These are phyloP conservation scores for Sphagnum magellanicum DNA, from an alignment of 228 moss, liverwort and hornwort genomes.

Conservation along the genomic window DNA sequence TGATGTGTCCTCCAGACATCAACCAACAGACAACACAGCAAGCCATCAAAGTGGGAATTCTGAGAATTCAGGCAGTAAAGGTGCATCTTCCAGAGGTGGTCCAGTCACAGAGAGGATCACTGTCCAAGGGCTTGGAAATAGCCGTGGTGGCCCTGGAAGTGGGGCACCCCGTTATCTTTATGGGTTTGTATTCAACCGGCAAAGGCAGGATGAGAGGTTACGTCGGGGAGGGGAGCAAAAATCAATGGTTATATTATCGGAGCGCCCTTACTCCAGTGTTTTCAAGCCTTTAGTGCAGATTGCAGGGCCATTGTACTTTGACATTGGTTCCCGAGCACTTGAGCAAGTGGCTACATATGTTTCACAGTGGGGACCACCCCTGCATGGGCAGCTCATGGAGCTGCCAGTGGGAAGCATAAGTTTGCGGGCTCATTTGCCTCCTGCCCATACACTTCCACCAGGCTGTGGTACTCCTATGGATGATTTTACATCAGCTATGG, in stretches of 20 bases:
- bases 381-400: constrained; percentile 94
- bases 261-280: constrained; percentile 92
- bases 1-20: constrained; percentile 50
- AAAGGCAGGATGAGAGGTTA: constrained; percentile 94
- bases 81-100: constrained; percentile 11
- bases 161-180: constrained; percentile 79
- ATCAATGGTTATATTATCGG: constrained; percentile 88
- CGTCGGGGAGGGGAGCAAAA: constrained; percentile 98
- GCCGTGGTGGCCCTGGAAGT: constrained; percentile 72
- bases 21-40: constrained; percentile 24
- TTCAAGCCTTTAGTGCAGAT: constrained; percentile 93
- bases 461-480: constrained; percentile 92
- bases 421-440: constrained; percentile 84
- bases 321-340: constrained; percentile 81
- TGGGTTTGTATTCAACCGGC: constrained; percentile 99
- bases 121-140: constrained; percentile 9
- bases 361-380: constrained; percentile 80
- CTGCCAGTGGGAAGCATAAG: constrained; percentile 62
- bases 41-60: no score
- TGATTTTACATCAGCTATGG: constrained; percentile 96
- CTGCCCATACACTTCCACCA: constrained; percentile 94
- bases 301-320: constrained; percentile 89
- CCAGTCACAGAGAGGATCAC: constrained; percentile 7
- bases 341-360: constrained; percentile 75
- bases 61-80: no score